These are phyloP conservation scores for Boletales sp. DNA, from an alignment of 768 basidiomycete genomes.

Conservation along the genomic window DNA sequence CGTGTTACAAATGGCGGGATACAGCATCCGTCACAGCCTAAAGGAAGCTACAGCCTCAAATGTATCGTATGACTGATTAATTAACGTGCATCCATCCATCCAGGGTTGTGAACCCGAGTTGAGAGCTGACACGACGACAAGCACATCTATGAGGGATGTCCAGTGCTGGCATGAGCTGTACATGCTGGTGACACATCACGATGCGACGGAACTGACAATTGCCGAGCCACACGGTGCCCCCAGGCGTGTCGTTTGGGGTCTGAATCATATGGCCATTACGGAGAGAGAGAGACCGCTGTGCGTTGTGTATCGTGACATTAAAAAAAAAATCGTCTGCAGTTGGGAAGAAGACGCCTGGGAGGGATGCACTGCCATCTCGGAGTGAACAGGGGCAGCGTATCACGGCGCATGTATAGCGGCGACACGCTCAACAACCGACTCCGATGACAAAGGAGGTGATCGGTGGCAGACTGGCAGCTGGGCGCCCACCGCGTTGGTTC, in stretches of 20 bases:
- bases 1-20: slow-evolving; percentile 10
- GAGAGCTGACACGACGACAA: slow-evolving; percentile 2
- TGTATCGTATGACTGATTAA: slow-evolving; percentile 15
- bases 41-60: slow-evolving; percentile 9
- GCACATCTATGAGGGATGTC: background rate
- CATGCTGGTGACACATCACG: slow-evolving; percentile 1
- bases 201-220: background rate
- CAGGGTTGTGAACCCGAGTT: slow-evolving; percentile 18
- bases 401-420: background rate
- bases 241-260: background rate
- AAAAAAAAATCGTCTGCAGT: background rate
- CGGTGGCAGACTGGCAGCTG: slow-evolving; percentile 27
- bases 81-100: slow-evolving; percentile 7
- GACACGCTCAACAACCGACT: slow-evolving; percentile 2
- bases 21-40: slow-evolving; percentile 13
- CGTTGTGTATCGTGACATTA: background rate
- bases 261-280: background rate
- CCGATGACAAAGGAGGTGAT: slow-evolving; percentile 17
- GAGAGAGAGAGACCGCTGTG: background rate
- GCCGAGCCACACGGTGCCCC: background rate
- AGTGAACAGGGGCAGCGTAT: background rate
- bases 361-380: too few species aligned
- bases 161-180: background rate
- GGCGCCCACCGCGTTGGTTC: slow-evolving; percentile 14
- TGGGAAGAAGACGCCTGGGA: background rate